These are phyloP conservation scores for Suillus weaverae DNA, from an alignment of 768 basidiomycete species.

Conservation along the genomic window DNA sequence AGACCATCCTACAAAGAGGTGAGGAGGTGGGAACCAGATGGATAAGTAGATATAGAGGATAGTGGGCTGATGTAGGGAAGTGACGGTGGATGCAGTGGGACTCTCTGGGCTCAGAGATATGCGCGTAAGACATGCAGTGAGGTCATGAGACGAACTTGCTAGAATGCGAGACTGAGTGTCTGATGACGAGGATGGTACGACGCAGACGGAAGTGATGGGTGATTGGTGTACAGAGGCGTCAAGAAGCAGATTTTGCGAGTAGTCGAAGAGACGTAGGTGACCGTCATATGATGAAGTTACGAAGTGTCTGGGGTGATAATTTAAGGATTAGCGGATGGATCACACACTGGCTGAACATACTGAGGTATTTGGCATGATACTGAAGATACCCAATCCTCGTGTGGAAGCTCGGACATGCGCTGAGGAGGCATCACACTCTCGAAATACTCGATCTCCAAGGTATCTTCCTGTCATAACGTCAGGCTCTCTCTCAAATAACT, in stretches of 20 bases:
- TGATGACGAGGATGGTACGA: slow-evolving; percentile 42
- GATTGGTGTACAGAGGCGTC: slow-evolving; percentile 56
- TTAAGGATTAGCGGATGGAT: slow-evolving; percentile 9
- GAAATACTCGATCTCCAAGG: slow-evolving; percentile 89
- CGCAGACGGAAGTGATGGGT: slow-evolving; percentile 64
- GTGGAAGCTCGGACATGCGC: slow-evolving; percentile 73
- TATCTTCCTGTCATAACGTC: slow-evolving; percentile 49
- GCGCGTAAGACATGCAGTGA: slow-evolving; percentile 59
- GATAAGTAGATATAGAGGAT: slow-evolving; percentile 63
- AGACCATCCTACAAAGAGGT: slow-evolving; percentile 88
- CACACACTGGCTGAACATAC: slow-evolving; percentile 34
- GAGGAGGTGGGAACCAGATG: slow-evolving; percentile 61
- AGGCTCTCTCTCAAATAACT: no score
- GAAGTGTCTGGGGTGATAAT: slow-evolving; percentile 50
- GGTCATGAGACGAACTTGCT: slow-evolving; percentile 78
- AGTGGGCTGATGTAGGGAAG: slow-evolving; percentile 75
- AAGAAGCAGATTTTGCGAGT: slow-evolving; percentile 56
- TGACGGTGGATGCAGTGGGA: slow-evolving; percentile 44
- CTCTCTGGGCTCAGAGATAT: slow-evolving; percentile 9
- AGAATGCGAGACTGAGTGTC: slow-evolving; percentile 41
- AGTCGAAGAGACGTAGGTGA: slow-evolving; percentile 69
- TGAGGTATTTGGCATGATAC: slow-evolving; percentile 60
- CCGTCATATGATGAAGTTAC: slow-evolving; percentile 77
- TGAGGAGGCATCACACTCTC: slow-evolving; percentile 87
- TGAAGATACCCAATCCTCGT: slow-evolving; percentile 91